Base-by-base conservation (phyloP, 768 basidiomycete genomes). In the Termitomyces sp. region DNA sequence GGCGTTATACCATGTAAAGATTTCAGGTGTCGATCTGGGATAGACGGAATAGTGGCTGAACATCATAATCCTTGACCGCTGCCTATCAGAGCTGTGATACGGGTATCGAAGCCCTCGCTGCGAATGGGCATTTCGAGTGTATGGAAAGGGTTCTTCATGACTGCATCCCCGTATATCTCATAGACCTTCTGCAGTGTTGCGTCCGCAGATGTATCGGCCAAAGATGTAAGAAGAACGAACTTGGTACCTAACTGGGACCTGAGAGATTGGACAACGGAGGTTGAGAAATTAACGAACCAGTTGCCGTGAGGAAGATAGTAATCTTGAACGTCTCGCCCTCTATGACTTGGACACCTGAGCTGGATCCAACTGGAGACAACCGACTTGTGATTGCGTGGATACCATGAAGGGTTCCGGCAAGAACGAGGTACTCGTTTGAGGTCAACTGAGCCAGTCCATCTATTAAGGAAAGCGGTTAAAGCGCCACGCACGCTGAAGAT, bases 91-190 rank as follows among this genome's bases (percentile, higher is more conserved):
- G 82, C 68, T 10, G 79, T 74, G 51, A 92, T 84, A 44, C 85
- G 82, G 54, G 73, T 73, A 66, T 98, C 96, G 67, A 98, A 98
- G 17, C 83, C 85, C 63, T 94, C 92, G 43, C 80, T 93, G 46
- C 97, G 84, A 62, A 98, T 95, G 2, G 97, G 97, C 96, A 98
- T 99, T 70, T 98, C 97, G n/a, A 90, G 91, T 5, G 94, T 96
- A 71, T 98, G 94, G 73, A 99, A 99, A 0, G 97, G 97, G 67
- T 98, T 98, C 78, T 98, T 98, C 92, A 98, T 96, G 54, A 95
- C 95, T 1, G 90, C 86, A 67, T 98, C 97, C 0, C 95, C 82
- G 69, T 98, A 99, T 19, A 83, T 84, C 69, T 98, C 94, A 71
- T 98, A 98, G 46, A 94, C 86, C 69, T 86, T 91, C 65, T 89